These are phyloP conservation scores for Begonia loranthoides DNA, from an alignment of 306 rosid species.

Conservation along the genomic window DNA sequence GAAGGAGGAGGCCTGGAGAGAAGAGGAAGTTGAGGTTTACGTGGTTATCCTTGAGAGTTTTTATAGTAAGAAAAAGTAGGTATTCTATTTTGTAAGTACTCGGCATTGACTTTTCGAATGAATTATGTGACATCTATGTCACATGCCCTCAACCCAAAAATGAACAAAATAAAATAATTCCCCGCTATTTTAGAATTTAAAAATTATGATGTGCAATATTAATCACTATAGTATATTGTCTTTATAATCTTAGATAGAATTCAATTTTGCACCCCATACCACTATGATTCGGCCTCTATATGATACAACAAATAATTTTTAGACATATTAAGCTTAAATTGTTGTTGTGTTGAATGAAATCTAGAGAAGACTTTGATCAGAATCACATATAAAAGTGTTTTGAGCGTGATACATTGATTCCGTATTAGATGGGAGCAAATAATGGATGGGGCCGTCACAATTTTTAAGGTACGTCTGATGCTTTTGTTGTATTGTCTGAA, in stretches of 20 bases:
- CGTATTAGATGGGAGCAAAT: background rate
- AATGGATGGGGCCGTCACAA: constrained; percentile 17
- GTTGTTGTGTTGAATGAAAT: too few relatives aligned
- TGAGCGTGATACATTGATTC: background rate
- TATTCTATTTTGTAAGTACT: constrained; percentile 28
- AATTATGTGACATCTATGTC: background rate
- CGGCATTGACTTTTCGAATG: constrained; percentile 42
- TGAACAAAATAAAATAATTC: too few relatives aligned
- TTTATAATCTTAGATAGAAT: too few relatives aligned
- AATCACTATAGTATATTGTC: too few relatives aligned
- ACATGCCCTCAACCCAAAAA: background rate
- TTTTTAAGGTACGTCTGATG: constrained; percentile 7
- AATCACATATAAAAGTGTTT: too few relatives aligned
- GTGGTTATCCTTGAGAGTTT: constrained; percentile 38
- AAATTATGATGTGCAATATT: too few relatives aligned
- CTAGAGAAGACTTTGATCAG: too few relatives aligned
- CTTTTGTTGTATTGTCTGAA: constrained; percentile 12
- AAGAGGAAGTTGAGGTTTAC: constrained; percentile 28
- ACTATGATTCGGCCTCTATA: too few relatives aligned
- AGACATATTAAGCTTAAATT: too few relatives aligned
- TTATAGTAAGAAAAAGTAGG: constrained; percentile 27
- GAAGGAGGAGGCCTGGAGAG: constrained; percentile 10
- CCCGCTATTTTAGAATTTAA: too few relatives aligned
- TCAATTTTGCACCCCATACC: too few relatives aligned
- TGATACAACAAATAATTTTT: too few relatives aligned